These are phyloP conservation scores for Taiwanofungus camphoratus DNA, from an alignment of 1,284 basidiomycete species.

Conservation along the genomic window DNA sequence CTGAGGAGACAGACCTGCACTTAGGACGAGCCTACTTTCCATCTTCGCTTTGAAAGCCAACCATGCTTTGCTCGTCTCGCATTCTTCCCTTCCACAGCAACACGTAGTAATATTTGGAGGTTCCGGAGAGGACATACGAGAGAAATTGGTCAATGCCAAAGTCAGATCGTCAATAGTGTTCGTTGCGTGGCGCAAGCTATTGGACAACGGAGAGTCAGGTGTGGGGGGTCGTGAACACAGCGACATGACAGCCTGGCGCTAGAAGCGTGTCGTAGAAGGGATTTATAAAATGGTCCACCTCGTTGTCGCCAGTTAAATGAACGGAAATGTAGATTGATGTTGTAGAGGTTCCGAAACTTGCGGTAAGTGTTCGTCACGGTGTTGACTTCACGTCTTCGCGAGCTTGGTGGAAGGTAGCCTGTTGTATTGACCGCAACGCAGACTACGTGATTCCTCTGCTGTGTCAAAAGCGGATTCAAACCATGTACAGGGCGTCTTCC, in stretches of 20 bases:
- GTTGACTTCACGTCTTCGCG: too few relatives aligned
- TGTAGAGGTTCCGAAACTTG: too few relatives aligned
- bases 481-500: too few relatives aligned
- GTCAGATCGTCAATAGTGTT: slow-evolving; percentile 75
- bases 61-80: slow-evolving; percentile 62
- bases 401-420: too few relatives aligned
- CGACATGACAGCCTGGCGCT: slow-evolving; percentile 14
- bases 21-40: slow-evolving; percentile 72
- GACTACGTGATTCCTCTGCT: too few relatives aligned
- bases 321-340: too few relatives aligned
- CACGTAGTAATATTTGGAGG: slow-evolving; percentile 45
- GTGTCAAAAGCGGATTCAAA: too few relatives aligned
- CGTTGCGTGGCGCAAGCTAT: slow-evolving; percentile 54
- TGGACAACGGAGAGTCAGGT: slow-evolving; percentile 52
- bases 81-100: slow-evolving; percentile 63
- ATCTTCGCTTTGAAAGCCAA: slow-evolving; percentile 59
- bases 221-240: slow-evolving; percentile 30
- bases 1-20: slow-evolving; percentile 60
- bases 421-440: too few relatives aligned
- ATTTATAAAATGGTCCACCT: too few relatives aligned
- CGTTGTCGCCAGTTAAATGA: too few relatives aligned
- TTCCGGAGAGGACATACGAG: slow-evolving; percentile 64
- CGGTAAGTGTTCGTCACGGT: too few relatives aligned
- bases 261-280: background rate
- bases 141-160: slow-evolving; percentile 61